Evolutionary conservation across 768 basidiomycete species (phyloP), one percentile per base, ranked within the genome.

Genomic region (Plicaturopsis crispa): DNA sequence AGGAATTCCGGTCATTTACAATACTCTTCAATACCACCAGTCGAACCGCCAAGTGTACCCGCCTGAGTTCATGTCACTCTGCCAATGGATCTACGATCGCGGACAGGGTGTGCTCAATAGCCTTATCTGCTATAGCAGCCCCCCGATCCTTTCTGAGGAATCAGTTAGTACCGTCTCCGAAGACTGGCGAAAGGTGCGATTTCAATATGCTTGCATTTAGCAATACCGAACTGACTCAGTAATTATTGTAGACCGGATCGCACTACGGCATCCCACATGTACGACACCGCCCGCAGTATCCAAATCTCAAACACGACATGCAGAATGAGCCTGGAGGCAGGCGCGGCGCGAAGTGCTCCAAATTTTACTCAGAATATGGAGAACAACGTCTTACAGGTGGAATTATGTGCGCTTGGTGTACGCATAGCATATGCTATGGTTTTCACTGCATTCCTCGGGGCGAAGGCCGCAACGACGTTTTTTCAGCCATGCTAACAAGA

Each of bases 401-500:
- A 3, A 51, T 60, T 3, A 56, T 57, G 53, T 51, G 48, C 5
- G 43, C 42, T 5, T 63, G 59, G 59, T 62, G 58, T 32, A 56
- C 56, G 1, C 59, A 62, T 41, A 53, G 50, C 35, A 49, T 60
- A 2, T 49, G 52, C 31, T 60, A 60, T 43, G 56, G 62, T 1
- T 63, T 62, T 36, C 56, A 62, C 21, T 56, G 52, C 37, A 67
- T 65, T 16, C 64, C 61, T 0, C 32, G 44, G 8, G 55, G 49
- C 1, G 64, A 66, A 43, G 63, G 64, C 3, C 31, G 57, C 1
- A 64, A 67, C 39, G 59, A 66, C 45, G 60, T 65, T 0, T 67
- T 67, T 39, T 63, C 57, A 2, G 63, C 66, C 1, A 46, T 66
- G 2, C 45, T 61, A 11, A 66, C 63, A 1, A 46, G 46, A 2